Base-by-base conservation (phyloP, 768 basidiomycete species). In the Tylopilus subfusipes region DNA sequence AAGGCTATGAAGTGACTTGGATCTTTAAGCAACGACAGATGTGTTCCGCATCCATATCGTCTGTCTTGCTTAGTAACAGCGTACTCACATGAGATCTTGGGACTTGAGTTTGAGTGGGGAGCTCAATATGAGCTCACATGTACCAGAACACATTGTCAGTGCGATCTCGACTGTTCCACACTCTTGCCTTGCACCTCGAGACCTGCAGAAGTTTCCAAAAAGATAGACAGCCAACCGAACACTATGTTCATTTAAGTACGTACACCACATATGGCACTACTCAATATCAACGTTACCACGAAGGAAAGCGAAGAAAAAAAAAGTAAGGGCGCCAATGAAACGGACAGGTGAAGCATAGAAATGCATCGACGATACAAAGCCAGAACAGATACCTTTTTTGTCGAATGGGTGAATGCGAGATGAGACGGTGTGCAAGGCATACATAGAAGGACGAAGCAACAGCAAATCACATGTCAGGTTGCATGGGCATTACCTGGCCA, bases 401-500 rank as follows among this genome's bases (percentile, higher is more conserved):
- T 40, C 34, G 11, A 52, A 19, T 29, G 24, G 29, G 31, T 22
- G 18, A 50, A 43, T 13, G 33, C 50, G 24, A 48, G 43, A 22
- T 6, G 18, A 30, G 27, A 43, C 14, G 19, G 14, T 55, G 48
- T 54, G 51, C 13, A 19, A 22, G 31, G 22, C 5, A 10, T 24
- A 39, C 19, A 18, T 0, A 1, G 22, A 4, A 25, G 27, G 25
- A 48, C 18, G 14, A 34, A 55, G 13, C 11, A 11, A 45, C 4
- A 11, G 33, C 12, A 49, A 29, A 49, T 63, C 45, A 68, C 57
- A 64, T 65, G 18, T 90, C 88, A 16, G 83, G 72, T 63, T 83
- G 84, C 73, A 88, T 82, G 12, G 85, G 76, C 33, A 79, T 80
- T 38, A 84, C 72, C 68, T 88, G 86, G 4, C 88, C 88, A 36